phyloP scores from a whole-genome alignment of 2,329 filamentous ascomycete species.

The Teratosphaeria viscida region DNA sequence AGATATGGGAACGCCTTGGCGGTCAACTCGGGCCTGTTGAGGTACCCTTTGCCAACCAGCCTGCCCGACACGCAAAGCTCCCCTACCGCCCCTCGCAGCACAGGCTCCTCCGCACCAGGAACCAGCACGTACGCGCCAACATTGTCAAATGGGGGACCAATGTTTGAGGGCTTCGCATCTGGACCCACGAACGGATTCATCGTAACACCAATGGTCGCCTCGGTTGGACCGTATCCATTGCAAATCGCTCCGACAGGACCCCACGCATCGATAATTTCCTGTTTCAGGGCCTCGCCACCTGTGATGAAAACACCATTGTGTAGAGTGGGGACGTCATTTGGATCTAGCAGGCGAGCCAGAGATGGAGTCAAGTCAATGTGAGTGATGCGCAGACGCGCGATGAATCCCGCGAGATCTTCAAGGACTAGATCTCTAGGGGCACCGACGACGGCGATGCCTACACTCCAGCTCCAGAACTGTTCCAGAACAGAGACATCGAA shows the following conservation, averaged over 20 bases:
- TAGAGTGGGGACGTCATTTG: conserved; percentile 68
- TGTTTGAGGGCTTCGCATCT: conserved; percentile 76
- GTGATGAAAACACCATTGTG: conserved; percentile 85
- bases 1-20: conserved; percentile 63
- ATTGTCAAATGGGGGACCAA: conserved; percentile 76
- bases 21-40: conserved; percentile 71
- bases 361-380: conserved; percentile 90
- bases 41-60: conserved; percentile 80
- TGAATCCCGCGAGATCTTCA: conserved; percentile 66
- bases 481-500: conserved; percentile 52
- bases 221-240: conserved; percentile 84
- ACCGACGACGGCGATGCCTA: conserved; percentile 73
- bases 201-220: conserved; percentile 85
- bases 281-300: conserved; percentile 76
- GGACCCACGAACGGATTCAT: conserved; percentile 73
- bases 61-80: conserved; percentile 83
- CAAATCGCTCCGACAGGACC: conserved; percentile 71
- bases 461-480: conserved; percentile 92
- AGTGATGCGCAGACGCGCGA: conserved; percentile 63
- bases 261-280: conserved; percentile 82
- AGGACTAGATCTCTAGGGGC: conserved; percentile 77
- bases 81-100: conserved; percentile 68
- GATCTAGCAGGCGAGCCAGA: conserved; percentile 66
- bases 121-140: conserved; percentile 72
- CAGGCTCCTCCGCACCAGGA: conserved; percentile 58